phyloP scores from a whole-genome alignment of 306 rosid species.

The Sindora glabra region DNA sequence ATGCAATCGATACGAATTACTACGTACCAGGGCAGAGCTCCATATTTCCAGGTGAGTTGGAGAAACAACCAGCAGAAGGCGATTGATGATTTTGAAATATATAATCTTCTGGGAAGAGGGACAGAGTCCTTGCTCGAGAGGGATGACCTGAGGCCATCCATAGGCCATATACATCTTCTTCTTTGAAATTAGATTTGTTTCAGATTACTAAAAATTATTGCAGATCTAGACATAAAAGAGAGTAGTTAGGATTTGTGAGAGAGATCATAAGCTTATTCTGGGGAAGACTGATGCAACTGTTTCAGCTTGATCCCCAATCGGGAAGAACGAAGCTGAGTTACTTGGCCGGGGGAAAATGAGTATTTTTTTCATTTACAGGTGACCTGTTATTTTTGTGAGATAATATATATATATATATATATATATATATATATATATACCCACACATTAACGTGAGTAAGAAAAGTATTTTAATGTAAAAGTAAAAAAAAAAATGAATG shows the following conservation, averaged over 20 bases:
- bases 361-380: no score
- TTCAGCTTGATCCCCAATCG: constrained; percentile 28
- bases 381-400: no score
- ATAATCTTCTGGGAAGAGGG: constrained; percentile 69
- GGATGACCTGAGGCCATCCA: constrained; percentile 99
- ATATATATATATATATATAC: no score
- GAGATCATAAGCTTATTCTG: constrained; percentile 38
- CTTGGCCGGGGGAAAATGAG: neutral
- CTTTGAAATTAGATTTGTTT: constrained; percentile 18
- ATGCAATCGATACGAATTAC: neutral
- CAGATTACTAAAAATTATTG: neutral
- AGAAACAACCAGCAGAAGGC: constrained; percentile 60
- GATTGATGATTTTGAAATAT: constrained; percentile 70
- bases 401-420: no score
- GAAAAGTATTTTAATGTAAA: no score
- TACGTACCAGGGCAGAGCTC: constrained; percentile 80
- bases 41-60: constrained; percentile 87
- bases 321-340: constrained; percentile 23
- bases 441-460: no score
- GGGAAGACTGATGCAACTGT: neutral
- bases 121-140: constrained; percentile 55
- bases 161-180: constrained; percentile 90
- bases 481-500: no score
- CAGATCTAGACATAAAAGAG: constrained; percentile 35
- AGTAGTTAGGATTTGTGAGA: neutral